Conservation (phyloP, 345 rosid genomes). For the Arabis hirsuta region DNA sequence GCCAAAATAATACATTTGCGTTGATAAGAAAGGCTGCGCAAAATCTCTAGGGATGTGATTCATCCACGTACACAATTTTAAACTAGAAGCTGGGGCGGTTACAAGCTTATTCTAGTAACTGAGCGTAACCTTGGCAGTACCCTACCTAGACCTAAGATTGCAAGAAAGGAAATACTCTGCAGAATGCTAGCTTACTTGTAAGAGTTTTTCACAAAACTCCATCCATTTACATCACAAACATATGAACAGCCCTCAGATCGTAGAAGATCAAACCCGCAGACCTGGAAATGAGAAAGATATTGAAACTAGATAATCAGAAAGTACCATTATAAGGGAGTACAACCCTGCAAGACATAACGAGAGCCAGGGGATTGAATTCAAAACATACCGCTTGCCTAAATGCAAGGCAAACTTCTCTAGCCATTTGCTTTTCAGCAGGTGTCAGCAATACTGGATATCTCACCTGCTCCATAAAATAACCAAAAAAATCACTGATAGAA, state of each 20-base stretch:
- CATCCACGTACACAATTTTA: too few relatives aligned
- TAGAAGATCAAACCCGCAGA: conserved; percentile 98
- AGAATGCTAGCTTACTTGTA: conserved; percentile 70
- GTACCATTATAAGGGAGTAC: background rate
- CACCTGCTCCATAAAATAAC: conserved; percentile 57
- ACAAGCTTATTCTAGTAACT: background rate
- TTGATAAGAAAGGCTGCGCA: background rate
- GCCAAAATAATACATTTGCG: background rate
- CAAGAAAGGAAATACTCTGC: conserved; percentile 2
- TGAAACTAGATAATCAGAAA: conserved; percentile 1
- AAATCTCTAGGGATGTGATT: background rate
- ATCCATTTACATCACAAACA: conserved; percentile 99
- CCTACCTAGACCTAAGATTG: background rate
- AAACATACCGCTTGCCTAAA: conserved; percentile 89
- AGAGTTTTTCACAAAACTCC: conserved; percentile 99
- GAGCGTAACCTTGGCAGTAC: conserved; percentile 4
- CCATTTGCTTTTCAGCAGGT: conserved; percentile 98
- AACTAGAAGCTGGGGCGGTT: conserved; percentile 1
- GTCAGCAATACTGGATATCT: conserved; percentile 89
- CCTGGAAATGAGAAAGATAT: conserved; percentile 56
- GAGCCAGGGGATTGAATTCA: conserved; percentile 24
- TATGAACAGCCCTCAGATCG: conserved; percentile 97
- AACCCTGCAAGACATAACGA: conserved; percentile 27
- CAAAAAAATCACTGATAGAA: conserved; percentile 26
- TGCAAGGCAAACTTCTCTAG: conserved; percentile 95